A percentile compares a stretch with the other conserved stretches of the same genome.
phyloP scores from a whole-genome alignment of 2,329 filamentous ascomycete species.

The Paecilomyces niveus region DNA sequence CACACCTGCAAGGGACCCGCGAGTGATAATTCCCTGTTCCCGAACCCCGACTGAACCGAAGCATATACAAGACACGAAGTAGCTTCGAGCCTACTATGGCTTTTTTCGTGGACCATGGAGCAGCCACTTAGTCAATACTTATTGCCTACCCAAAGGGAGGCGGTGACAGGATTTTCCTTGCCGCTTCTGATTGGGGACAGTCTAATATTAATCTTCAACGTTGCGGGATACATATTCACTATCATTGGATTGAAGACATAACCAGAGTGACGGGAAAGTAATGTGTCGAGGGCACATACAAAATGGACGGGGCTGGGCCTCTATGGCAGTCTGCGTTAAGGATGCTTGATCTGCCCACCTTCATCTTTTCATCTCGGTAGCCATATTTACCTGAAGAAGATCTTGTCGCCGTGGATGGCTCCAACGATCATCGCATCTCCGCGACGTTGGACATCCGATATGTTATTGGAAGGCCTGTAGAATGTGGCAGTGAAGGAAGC shows the following conservation, averaged over 20 bases:
- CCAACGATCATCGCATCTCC: background rate
- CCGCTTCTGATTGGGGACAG: background rate
- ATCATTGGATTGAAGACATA: background rate
- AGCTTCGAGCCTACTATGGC: background rate
- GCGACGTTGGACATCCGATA: background rate
- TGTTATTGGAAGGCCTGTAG: background rate
- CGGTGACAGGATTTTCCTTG: background rate
- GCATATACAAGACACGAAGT: background rate
- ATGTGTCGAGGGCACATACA: background rate
- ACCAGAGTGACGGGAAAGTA: background rate
- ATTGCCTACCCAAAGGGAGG: background rate
- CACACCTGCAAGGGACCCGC: conserved; percentile 5
- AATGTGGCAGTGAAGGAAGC: background rate
- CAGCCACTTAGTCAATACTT: background rate
- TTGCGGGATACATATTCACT: background rate
- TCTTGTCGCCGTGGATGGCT: background rate
- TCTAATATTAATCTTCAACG: background rate
- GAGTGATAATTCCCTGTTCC: background rate
- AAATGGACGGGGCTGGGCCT: background rate
- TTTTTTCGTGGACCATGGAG: background rate
- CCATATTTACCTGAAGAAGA: background rate
- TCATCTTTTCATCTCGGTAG: background rate
- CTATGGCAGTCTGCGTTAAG: background rate
- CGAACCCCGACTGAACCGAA: background rate
- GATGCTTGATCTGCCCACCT: background rate